A percentile compares a stretch with the other conserved stretches of the same genome.
Evolutionary conservation across 768 basidiomycete species (phyloP).

Genomic region (Trametes cingulata): DNA sequence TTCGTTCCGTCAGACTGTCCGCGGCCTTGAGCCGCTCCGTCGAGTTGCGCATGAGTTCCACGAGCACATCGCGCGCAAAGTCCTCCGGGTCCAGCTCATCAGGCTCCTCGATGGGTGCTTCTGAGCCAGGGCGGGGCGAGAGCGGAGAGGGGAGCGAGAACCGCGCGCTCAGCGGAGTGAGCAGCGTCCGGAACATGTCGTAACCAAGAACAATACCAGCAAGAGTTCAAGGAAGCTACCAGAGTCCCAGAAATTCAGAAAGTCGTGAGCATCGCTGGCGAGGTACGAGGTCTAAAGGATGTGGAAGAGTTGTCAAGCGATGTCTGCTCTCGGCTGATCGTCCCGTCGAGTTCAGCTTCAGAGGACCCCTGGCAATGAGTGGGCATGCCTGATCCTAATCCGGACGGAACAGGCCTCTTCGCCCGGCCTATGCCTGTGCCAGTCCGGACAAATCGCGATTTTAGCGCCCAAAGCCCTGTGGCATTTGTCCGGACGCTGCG

Average conservation of each 20-base stretch:
- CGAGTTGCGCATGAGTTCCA: conserved; percentile 68
- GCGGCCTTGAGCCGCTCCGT: conserved; percentile 70
- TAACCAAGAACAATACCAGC: not conserved
- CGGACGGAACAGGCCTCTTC: too few species aligned
- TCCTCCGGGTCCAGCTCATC: conserved; percentile 58
- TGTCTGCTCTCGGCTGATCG: not conserved
- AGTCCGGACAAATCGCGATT: too few species aligned
- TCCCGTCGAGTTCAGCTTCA: not conserved
- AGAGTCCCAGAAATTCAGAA: conserved; percentile 16
- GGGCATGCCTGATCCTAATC: too few species aligned
- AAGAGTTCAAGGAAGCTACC: conserved; percentile 14
- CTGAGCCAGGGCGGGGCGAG: conserved; percentile 4
- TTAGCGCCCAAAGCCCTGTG: too few species aligned
- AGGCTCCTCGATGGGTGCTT: conserved; percentile 6
- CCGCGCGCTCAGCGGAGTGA: conserved; percentile 37
- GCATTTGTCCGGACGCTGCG: too few species aligned
- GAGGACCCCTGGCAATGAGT: too few species aligned
- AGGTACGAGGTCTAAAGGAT: not conserved
- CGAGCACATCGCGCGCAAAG: conserved; percentile 70
- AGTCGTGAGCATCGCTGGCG: conserved; percentile 10
- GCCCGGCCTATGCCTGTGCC: too few species aligned
- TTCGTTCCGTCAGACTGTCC: conserved; percentile 44
- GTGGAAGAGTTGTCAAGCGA: not conserved
- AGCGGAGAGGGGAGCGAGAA: conserved; percentile 29
- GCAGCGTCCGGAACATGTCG: conserved; percentile 35